These are phyloP conservation scores for Candolleomyces eurysporus DNA, from an alignment of 768 basidiomycete species.

Conservation along the genomic window DNA sequence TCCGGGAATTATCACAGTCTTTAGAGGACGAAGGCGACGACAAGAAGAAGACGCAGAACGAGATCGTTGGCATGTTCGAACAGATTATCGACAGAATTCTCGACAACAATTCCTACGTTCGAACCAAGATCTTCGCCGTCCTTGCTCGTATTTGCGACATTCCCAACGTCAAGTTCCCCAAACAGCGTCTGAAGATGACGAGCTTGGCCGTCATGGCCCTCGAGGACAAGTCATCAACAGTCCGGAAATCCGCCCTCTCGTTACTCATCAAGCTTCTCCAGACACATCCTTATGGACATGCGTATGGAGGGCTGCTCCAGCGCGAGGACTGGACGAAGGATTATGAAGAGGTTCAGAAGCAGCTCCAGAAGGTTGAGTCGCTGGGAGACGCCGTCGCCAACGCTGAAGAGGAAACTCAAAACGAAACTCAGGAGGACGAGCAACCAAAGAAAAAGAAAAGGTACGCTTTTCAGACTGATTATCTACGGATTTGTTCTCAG, in stretches of 20 bases:
- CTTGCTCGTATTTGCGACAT: slow-evolving; percentile 73
- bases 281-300: slow-evolving; percentile 86
- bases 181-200: slow-evolving; percentile 76
- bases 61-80: slow-evolving; percentile 79
- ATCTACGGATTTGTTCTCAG: slow-evolving; percentile 1
- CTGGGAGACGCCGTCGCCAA: slow-evolving; percentile 61
- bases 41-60: slow-evolving; percentile 55
- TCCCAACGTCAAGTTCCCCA: slow-evolving; percentile 74
- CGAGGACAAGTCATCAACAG: slow-evolving; percentile 86
- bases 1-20: slow-evolving; percentile 70
- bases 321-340: slow-evolving; percentile 70
- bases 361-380: slow-evolving; percentile 72
- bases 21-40: slow-evolving; percentile 47
- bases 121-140: slow-evolving; percentile 80
- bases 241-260: slow-evolving; percentile 81
- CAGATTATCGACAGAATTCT: slow-evolving; percentile 84
- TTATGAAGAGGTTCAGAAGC: slow-evolving; percentile 57
- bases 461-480: slow-evolving; percentile 15
- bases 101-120: slow-evolving; percentile 88
- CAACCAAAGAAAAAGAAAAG: slow-evolving; percentile 32
- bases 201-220: slow-evolving; percentile 75
- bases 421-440: slow-evolving; percentile 14
- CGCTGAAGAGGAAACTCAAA: slow-evolving; percentile 15
- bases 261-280: slow-evolving; percentile 70
- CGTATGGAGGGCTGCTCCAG: slow-evolving; percentile 81